phyloP scores from a whole-genome alignment of 2,329 filamentous ascomycete genomes.

The Ophiocordyceps australis region DNA sequence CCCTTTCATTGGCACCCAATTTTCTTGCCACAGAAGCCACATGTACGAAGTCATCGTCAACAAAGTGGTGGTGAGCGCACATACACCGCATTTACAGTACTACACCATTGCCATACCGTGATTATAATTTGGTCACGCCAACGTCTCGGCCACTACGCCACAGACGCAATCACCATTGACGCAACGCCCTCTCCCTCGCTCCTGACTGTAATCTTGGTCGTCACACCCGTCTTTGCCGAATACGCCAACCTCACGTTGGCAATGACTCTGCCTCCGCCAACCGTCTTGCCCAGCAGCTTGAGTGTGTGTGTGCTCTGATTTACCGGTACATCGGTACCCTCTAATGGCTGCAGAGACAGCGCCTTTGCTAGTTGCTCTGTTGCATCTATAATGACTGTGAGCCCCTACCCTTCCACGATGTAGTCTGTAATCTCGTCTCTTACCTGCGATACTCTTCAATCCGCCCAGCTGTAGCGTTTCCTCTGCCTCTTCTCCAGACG shows the following conservation, averaged over 20 bases:
- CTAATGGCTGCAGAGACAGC: constrained; percentile 80
- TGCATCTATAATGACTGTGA: constrained; percentile 43
- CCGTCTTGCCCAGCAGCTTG: constrained; percentile 90
- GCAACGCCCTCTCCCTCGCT: constrained; percentile 89
- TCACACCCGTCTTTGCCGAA: constrained; percentile 81
- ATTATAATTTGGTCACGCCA: constrained; percentile 18
- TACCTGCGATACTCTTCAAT: constrained; percentile 85
- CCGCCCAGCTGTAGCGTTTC: constrained; percentile 80
- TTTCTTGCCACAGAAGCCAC: too few relatives aligned
- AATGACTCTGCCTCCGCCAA: constrained; percentile 76
- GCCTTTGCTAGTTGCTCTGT: constrained; percentile 78
- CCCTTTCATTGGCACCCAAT: too few relatives aligned
- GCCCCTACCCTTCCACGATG: neutral
- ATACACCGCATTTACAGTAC: too few relatives aligned
- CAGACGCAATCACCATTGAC: constrained; percentile 63
- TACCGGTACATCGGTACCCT: constrained; percentile 81
- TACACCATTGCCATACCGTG: too few relatives aligned
- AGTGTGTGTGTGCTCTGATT: constrained; percentile 84
- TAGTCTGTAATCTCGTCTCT: constrained; percentile 12
- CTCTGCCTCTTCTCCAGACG: constrained; percentile 73
- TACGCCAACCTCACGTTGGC: constrained; percentile 84
- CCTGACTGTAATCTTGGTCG: constrained; percentile 84
- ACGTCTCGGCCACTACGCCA: constrained; percentile 40
- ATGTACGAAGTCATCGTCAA: too few relatives aligned
- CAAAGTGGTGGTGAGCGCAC: too few relatives aligned